Base-by-base conservation (phyloP, 192 early-diverging fungal genomes). In the Chytriomyces hyalinus region DNA sequence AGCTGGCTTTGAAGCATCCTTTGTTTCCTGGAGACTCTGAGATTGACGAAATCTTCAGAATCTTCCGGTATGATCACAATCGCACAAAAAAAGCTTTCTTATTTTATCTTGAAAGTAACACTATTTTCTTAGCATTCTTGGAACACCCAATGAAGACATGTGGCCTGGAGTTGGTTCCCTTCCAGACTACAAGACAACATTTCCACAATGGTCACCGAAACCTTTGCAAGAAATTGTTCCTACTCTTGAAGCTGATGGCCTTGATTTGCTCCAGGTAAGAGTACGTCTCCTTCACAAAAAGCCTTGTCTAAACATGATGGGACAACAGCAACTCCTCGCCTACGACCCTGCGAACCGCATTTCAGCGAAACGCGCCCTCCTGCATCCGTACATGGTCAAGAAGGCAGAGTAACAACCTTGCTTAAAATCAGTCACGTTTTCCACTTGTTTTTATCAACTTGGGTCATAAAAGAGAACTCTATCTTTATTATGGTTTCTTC, bases 11-110 rank as follows among this genome's bases (percentile, higher is more conserved):
- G 49, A 85, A 91, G 47, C 80, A 80, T n/a, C 93, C 98, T 2
- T 80, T 98, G 50, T 98, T 98, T 70, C 94, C 96, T 49, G 91
- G 92, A 20, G 91, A 93, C 75, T 95, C 94, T 47, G 95, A 97
- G 70, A 95, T 96, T 71, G 95, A 95, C 84, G 91, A 97, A 79
- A 82, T 97, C 20, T 95, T 95, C 86, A 89, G 91, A 65, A 97
- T 97, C 79, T 97, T 97, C 87, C 82, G 88, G 83, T 83, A 70
- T 26, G 20, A 75, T 6, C 44, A 65, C 44, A 49, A n/a, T 67
- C 26, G 28, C 3, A 22, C 17, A 5, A 22, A 17, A 5, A 60
- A 60, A 60, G 64, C 15, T 79, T 3, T 17, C n/a, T 28, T 76
- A n/a, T 22, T 47, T 11, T 65, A 51, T 13, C 15, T 46, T 9